A percentile compares a stretch with the other conserved stretches of the same genome.
phyloP scores from a whole-genome alignment of 352 stramenopile species.

The Phytopythium boreale region DNA sequence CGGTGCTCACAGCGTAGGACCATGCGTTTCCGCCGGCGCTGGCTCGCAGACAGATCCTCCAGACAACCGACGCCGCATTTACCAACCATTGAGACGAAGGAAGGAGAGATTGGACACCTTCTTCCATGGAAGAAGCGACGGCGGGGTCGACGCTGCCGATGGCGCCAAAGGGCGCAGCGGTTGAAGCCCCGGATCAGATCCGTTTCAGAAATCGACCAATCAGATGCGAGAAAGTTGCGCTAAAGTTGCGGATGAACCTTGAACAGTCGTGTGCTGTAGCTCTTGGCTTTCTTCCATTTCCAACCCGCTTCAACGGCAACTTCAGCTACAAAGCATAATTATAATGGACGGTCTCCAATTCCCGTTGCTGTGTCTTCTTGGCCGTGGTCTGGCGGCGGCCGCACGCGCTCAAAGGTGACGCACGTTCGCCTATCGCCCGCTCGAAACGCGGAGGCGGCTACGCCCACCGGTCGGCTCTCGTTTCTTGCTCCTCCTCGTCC shows the following conservation, averaged over 20 bases:
- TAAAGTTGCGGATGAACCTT: background rate
- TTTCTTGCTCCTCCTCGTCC: background rate
- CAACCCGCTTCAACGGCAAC: background rate
- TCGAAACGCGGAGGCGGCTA: background rate
- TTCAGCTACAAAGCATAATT: background rate
- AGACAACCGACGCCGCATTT: too few species aligned
- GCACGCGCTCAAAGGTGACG: background rate
- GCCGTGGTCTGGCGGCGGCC: background rate
- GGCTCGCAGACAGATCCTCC: too few species aligned
- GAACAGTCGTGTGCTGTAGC: background rate
- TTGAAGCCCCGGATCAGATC: background rate
- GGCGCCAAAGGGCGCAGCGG: background rate
- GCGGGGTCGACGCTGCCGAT: background rate
- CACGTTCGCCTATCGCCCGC: too few species aligned
- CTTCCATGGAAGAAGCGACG: background rate
- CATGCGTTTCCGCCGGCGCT: too few species aligned
- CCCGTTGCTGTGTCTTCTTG: background rate
- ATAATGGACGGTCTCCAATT: background rate
- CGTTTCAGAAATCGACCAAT: background rate
- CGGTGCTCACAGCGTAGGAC: too few species aligned
- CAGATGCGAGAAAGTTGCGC: slow-evolving; percentile 8
- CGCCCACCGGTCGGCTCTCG: background rate
- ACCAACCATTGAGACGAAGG: too few species aligned
- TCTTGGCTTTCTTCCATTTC: background rate
- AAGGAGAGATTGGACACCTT: too few species aligned